Evolutionary conservation across 139 green algal genomes (phyloP), one percentile per base, ranked within the genome.

Genomic region (Mesotaenium endlicherianum): DNA sequence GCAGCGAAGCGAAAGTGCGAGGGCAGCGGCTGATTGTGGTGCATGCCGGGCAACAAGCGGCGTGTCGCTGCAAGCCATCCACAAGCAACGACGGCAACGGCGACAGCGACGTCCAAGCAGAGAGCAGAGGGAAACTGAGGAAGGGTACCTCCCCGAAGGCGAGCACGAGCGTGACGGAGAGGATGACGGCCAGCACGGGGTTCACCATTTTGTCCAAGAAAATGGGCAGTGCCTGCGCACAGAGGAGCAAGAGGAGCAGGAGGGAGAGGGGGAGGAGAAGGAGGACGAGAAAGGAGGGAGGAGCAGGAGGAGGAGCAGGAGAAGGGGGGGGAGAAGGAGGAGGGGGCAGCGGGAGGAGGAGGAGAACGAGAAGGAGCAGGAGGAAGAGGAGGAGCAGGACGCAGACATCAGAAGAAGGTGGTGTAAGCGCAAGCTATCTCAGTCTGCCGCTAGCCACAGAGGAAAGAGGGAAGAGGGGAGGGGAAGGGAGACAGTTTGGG

Each of bases 91-190:
- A 58, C 49, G 16, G 49, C 49, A 58, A 58, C 11, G 11, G 11
- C 16, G 16, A n/a, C 49, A 11, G 11, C 11, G 16, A 58, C 11
- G 16, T 58, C 16, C 49, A 58, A 58, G 49, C n/a, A n/a, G 49
- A n/a, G 11, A 11, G 11, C 11, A 58, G 16, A 58, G 49, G 49
- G 16, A 16, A n/a, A 16, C 49, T 58, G 11, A 58, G n/a, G n/a
- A n/a, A n/a, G n/a, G n/a, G n/a, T 49, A 95, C 91, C 84, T 97
- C 93, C 0, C 96, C 96, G 84, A 99, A 96, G 0, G 98, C 26
- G 16, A 92, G 71, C 17, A 92, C 88, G 16, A 85, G 36, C 4
- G 83, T 77, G 20, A 92, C 93, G n/a, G 91, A 94, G 16, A 83
- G 26, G 8, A 91, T 39, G 6, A 92, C 50, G 30, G 81, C 81